Conservation (phyloP, 116 monocot species). For the Zostera marina region DNA sequence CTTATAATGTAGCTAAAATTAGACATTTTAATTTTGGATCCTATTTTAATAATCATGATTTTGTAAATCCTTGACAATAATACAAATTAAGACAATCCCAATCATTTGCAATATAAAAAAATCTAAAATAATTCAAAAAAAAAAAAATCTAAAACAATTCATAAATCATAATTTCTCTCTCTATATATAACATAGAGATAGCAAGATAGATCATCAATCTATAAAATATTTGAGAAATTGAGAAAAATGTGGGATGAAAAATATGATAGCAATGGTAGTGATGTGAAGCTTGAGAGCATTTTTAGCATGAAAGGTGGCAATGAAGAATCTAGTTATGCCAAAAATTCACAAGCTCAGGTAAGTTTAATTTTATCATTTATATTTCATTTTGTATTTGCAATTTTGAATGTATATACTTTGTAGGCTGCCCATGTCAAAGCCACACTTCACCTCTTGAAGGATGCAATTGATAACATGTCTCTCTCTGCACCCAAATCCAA, state of each 20-base stretch:
- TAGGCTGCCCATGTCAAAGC: constrained; percentile 16
- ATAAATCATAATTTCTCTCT: too few species aligned
- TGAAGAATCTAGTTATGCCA: constrained; percentile 18
- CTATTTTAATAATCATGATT: too few species aligned
- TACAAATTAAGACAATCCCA: too few species aligned
- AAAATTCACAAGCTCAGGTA: constrained; percentile 33
- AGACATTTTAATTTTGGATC: too few species aligned
- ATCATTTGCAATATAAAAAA: too few species aligned
- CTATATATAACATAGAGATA: too few species aligned
- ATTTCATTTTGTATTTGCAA: background rate
- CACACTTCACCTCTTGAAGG: constrained; percentile 16
- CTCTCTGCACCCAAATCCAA: background rate
- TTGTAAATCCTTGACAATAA: too few species aligned
- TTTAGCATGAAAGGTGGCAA: constrained; percentile 27
- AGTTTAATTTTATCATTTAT: background rate
- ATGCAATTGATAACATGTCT: constrained; percentile 5
- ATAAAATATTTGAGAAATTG: background rate
- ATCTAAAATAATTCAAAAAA: too few species aligned
- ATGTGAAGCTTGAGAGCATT: constrained; percentile 21
- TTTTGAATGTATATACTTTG: background rate
- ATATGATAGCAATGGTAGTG: background rate
- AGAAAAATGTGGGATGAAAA: constrained; percentile 8
- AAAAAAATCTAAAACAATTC: too few species aligned
- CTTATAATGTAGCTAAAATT: too few species aligned
- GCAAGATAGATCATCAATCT: too few species aligned